phyloP scores from a whole-genome alignment of 2,329 filamentous ascomycete genomes.

The Talaromyces atroroseus region DNA sequence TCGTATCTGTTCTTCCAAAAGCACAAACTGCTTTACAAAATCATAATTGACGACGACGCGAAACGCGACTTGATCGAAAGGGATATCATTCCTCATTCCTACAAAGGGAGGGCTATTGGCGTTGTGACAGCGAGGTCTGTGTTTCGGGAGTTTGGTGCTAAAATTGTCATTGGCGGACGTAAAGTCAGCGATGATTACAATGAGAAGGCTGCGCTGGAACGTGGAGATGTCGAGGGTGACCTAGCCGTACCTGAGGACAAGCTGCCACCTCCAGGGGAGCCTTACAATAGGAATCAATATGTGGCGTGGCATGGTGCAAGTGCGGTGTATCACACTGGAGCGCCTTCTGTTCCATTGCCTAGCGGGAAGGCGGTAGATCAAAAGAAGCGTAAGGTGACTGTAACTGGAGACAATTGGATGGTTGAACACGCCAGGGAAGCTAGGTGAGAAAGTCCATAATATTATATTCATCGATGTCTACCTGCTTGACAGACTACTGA shows the following conservation, averaged over 20 bases:
- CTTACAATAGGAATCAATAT: constrained; percentile 99
- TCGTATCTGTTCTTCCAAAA: constrained; percentile 99
- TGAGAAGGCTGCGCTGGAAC: constrained; percentile 65
- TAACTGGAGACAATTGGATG: constrained; percentile 96
- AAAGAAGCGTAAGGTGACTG: constrained; percentile 79
- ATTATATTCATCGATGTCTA: not conserved
- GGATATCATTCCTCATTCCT: constrained; percentile 93
- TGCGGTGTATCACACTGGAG: constrained; percentile 83
- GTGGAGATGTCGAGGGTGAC: constrained; percentile 80
- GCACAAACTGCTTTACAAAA: constrained; percentile 92
- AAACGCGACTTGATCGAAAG: constrained; percentile 95
- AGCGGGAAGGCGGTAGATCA: constrained; percentile 67
- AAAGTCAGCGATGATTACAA: constrained; percentile 87
- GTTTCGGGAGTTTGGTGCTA: constrained; percentile 91
- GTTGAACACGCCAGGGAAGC: constrained; percentile 87
- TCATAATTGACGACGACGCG: constrained; percentile 95
- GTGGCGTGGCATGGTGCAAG: constrained; percentile 98
- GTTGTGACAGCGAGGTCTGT: constrained; percentile 95
- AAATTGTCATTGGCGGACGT: constrained; percentile 87
- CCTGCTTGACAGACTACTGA: not conserved
- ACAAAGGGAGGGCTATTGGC: constrained; percentile 96
- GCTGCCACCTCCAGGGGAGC: constrained; percentile 66
- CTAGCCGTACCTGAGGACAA: constrained; percentile 84
- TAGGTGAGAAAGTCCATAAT: constrained; percentile 54
- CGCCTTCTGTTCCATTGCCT: constrained; percentile 68